Base-by-base conservation (phyloP, 495 filamentous ascomycete genomes). In the Lineolata rhizophorae region DNA sequence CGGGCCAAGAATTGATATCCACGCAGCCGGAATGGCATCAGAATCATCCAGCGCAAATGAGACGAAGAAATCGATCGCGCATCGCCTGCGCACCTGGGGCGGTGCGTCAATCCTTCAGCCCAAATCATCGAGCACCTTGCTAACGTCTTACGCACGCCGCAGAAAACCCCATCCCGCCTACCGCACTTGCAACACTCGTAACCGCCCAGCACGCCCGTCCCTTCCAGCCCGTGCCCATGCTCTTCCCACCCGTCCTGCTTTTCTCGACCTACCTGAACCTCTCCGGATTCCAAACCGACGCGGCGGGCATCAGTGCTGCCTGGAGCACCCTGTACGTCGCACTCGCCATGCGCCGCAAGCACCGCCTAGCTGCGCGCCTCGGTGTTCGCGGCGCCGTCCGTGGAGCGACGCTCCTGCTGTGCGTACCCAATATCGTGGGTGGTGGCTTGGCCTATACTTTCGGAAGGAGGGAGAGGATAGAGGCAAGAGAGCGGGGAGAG, bases 301-400 rank as follows among this genome's bases (percentile, higher is more conserved):
- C 66, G 30, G 85, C 82, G 0, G 87, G 84, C 18, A 61, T 83
- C 31, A 77, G 70, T 9, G 81, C 77, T 12, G 81, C 85, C 2
- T 92, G 79, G 70, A 81, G 74, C 24, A 79, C 72, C 3, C 54
- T 92, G 14, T 97, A 95, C 50, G 56, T 83, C 11, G 52, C 94
- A 6, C 58, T 84, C 27, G 83, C 80, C 15, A 51, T 64, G 37
- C 64, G 79, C 34, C 62, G 75, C 37, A 64, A 34, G 27, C 37
- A 41, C 28, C 44, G 62, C 22, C 55, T 70, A 41, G 43, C 49
- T 31, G 64, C 60, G 37, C 74, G 67, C 47, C 73, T 76, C 49
- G 64, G 67, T 12, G 51, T 64, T 17, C 62, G 78, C 30, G 82
- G 83, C 2, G 50, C 72, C 22, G 64, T 84, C 27, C 62, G 81